Percentiles rank a stretch among this genome's conserved stretches.
phyloP scores from a whole-genome alignment of 441 rosid species.

The Theobroma grandiflorum region DNA sequence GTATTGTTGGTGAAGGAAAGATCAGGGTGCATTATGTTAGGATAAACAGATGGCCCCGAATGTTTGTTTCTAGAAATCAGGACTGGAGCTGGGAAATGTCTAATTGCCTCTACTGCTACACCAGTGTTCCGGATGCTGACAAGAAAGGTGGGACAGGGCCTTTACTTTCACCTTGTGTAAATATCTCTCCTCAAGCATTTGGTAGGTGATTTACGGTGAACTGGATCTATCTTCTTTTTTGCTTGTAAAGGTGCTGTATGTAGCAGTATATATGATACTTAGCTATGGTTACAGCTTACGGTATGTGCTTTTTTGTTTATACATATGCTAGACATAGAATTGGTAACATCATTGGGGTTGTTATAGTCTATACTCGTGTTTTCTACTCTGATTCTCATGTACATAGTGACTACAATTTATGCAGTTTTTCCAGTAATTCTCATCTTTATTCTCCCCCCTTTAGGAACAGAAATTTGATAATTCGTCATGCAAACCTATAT shows the following conservation, averaged over 20 bases:
- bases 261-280: neutral
- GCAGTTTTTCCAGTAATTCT: neutral
- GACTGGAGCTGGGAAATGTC: constrained; percentile 82
- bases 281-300: neutral
- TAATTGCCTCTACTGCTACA: constrained; percentile 45
- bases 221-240: neutral
- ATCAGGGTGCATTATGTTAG: constrained; percentile 64
- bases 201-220: neutral
- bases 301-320: neutral
- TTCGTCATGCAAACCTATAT: neutral
- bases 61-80: constrained; percentile 52
- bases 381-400: neutral
- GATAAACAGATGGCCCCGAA: constrained; percentile 59
- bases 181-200: neutral
- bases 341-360: neutral
- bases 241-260: neutral
- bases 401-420: neutral
- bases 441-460: neutral
- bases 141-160: constrained; percentile 64
- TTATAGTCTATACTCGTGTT: neutral
- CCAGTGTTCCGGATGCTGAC: constrained; percentile 54
- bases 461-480: neutral
- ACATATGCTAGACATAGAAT: neutral
- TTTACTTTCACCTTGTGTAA: neutral
- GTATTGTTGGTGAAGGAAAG: constrained; percentile 47